These are phyloP conservation scores for Solidago caesia DNA, from an alignment of 129 eudicot genomes.

Conservation along the genomic window DNA sequence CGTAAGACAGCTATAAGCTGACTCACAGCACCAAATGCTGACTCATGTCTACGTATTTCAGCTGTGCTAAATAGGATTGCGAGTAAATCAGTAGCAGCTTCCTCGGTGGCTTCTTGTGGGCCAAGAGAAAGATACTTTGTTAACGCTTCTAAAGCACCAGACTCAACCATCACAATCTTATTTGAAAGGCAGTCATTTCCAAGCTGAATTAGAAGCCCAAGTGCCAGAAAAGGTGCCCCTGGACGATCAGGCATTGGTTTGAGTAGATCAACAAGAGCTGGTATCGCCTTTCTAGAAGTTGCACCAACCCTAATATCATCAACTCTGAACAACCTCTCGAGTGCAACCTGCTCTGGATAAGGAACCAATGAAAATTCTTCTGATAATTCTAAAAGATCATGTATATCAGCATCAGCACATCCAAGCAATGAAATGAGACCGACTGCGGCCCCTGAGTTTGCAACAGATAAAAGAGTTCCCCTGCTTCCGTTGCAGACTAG, in stretches of 20 bases:
- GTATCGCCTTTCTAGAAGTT: constrained; percentile 94
- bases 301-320: constrained; percentile 95
- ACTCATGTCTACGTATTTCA: constrained; percentile 90
- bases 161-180: constrained; percentile 87
- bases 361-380: constrained; percentile 74
- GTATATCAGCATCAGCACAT: constrained; percentile 87
- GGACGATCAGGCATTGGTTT: constrained; percentile 98
- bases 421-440: constrained; percentile 94
- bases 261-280: constrained; percentile 86
- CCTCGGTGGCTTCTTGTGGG: constrained; percentile 88
- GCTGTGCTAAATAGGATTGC: constrained; percentile 79
- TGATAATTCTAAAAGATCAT: constrained; percentile 67
- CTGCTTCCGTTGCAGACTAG: constrained; percentile 95
- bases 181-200: constrained; percentile 77
- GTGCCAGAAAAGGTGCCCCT: constrained; percentile 90
- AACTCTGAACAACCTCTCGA: constrained; percentile 88
- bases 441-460: constrained; percentile 89
- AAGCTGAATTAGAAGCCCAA: constrained; percentile 83
- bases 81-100: constrained; percentile 91
- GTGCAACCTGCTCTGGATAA: constrained; percentile 91
- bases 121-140: constrained; percentile 97
- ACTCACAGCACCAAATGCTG: constrained; percentile 91
- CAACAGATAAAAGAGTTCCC: constrained; percentile 95
- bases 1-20: constrained; percentile 94
- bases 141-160: constrained; percentile 93